Base-by-base conservation (phyloP, 192 early-diverging fungal species). In the Mortierella claussenii region DNA sequence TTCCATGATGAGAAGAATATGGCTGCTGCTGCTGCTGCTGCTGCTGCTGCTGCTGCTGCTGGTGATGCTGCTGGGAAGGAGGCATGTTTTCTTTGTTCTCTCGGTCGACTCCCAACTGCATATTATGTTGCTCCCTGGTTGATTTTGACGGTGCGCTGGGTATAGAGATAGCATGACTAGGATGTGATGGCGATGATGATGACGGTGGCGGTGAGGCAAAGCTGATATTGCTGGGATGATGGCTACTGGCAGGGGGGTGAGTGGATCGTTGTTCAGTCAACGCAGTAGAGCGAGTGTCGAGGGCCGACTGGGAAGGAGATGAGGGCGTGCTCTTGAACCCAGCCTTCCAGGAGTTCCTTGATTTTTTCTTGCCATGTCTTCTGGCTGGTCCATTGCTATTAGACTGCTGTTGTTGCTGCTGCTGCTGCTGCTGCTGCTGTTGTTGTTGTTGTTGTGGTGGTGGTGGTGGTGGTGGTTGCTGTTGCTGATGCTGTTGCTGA, bases 301-400 rank as follows among this genome's bases (percentile, higher is more conserved):
- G 31, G 34, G 32, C 15, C 6, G 50, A 47, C 23, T 65, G 73
- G 1, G 51, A 55, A 17, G 73, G 73, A 0, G 73, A 76, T 36
- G 73, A 76, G 3, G 73, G 73, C 0, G 65, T 76, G 47, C 59
- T 67, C 2, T 67, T 76, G 34, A 62, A 76, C 32, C 64, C 59
- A 15, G 73, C 59, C 28, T 76, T 76, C 73, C 73, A 76, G 0
- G 73, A 76, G 36, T 65, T 62, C 53, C 73, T 61, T n/a, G 63
- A 62, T 36, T 76, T 76, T 44, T 76, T 76, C 46, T 76, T 76
- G n/a, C 47, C 47, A 55, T 76, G 73, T 28, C 67, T 76, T 58
- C 40, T 49, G 21, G 59, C 36, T 20, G 73, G 58, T 3, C 62
- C 70, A 17, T 54, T 50, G 27, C 55, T 63, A 17, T 54, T 50